Base-by-base conservation (phyloP, 495 filamentous ascomycete species). In the Sabuloglossum arenarium region DNA sequence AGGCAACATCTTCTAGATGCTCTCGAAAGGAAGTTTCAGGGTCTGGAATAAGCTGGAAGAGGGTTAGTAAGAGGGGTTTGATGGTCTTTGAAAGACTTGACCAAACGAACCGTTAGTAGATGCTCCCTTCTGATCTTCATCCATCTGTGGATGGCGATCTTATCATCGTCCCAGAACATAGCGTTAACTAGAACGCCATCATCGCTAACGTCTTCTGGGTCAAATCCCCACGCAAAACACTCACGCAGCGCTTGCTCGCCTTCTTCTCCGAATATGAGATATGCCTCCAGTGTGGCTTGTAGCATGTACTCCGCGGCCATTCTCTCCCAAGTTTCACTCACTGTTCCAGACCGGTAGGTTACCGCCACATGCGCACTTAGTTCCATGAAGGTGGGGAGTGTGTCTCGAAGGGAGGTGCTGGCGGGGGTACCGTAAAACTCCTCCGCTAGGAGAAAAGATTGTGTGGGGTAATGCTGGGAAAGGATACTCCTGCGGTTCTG, bases 231-330 rank as follows among this genome's bases (percentile, higher is more conserved):
- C 8, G 65, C 45, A 30, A 65, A 66, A n/a, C 63, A 60, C 42
- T 62, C 60, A 3, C 52, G 6, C 1, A 70, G 54, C 0, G 60
- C 53, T n/a, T 68, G 63, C 0, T 59, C 45, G 12, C 63, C 61
- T 32, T 46, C 52, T 6, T 55, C 57, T 11, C 63, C 66, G 28
- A 62, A 66, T 27, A 69, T 59, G 14, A 68, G 61, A 43, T 70
- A 70, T 56, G 74, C 71, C 60, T 79, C 75, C 6, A 75, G 39
- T 3, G 63, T 65, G 6, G 75, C 72, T 51, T 79, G 75, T 11
- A 72, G 59, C 64, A 78, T 71, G 58, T 74, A 75, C 24, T 70
- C 68, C 0, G 65, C 69, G 0, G 70, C 68, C 8, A 76, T 60
- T 11, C 71, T 64, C 57, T 73, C 67, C 71, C 71, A 77, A 5